Base-by-base conservation (phyloP, 2,329 filamentous ascomycete genomes). In the Pseudogymnoascus sp. region DNA sequence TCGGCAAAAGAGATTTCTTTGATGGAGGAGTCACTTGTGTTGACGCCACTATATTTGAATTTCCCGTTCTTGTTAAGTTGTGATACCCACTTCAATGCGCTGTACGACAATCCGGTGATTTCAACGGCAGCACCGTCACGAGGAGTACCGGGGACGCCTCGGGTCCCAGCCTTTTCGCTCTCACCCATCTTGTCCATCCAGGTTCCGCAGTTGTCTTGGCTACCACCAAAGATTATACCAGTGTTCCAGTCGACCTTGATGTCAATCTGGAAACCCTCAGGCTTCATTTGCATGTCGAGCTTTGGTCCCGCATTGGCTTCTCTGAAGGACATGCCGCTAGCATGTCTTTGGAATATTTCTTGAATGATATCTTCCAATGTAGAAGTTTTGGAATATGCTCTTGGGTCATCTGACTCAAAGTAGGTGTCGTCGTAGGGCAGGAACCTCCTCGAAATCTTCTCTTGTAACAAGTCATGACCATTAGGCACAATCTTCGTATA, bases 171-270 rank as follows among this genome's bases (percentile, higher is more conserved):
- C 65, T 87, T 90, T 66, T 90, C 86, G 65, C 92, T 96, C 75
- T 99, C 94, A n/a, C 94, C 94, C 94, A 99, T 99, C 82, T 99
- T 99, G 80, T 99, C 94, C 92, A 97, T 97, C 94, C 94, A 99
- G 1, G 94, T 99, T 60, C 94, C 94, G 70, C 95, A 99, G 75
- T 99, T 99, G 76, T 79, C 82, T 72, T 97, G 92, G 71, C 91
- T 97, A 35, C 95, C 94, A 62, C 95, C 94, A 71, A 95, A 96
- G 63, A 99, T 87, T 66, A 99, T 84, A 21, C 94, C 95, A 4
- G 86, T 94, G 33, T 83, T 79, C 93, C 93, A 97, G 73, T 99
- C 93, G 9, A 96, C 90, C 64, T 89, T 84, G 68, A 97, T 88
- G 64, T 94, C 87, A 66, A 96, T 91, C 71, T 97, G 86, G 79